Evolutionary conservation across 140 eudicot species (phyloP), one percentile per base, ranked within the genome.

Genomic region (Anethum foeniculum): DNA sequence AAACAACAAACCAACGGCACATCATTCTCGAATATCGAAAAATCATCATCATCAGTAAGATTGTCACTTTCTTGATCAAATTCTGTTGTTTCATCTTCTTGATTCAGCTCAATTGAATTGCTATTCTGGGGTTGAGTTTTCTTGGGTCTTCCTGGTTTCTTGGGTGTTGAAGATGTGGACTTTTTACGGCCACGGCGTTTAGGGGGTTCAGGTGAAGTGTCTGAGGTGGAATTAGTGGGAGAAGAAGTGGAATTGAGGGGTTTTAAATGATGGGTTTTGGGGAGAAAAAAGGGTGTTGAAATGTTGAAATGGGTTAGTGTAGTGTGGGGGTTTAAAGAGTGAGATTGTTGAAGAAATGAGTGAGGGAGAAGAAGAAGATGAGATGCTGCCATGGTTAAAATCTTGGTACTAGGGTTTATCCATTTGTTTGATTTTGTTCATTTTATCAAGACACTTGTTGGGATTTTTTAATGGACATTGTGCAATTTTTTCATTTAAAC

Each of bases 1-100:
- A 94, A 90, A 62, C 98, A 94, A 87, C 98, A 94, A 2, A 94
- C 68, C 76, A 94, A 69, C 0, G 97, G 97, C 12, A 97, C 94
- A 81, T 87, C 83, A 0, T 85, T 85, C 86, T 91, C 90, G 49
- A 25, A 25, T 27, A 75, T 0, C 90, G 88, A 58, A 91, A 85
- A n/a, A 85, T 93, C 23, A 87, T 77, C 34, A 58, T 58, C 67
- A 58, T 85, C 97, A 49, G 90, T 94, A 48, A 80, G 86, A 71
- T 78, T 88, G 6, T 72, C 82, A 13, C 84, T 43, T 79, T 84
- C 86, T 23, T 74, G 84, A 44, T 84, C 87, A 7, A 46, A 64
- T 58, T 7, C 39, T 8, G 39, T 27, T 48, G 23, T 15, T 44
- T 75, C 79, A 48, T 30, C 64, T 47, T 47, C 44, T 75, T 62